Percentiles rank a stretch among this genome's conserved stretches.
Conservation (phyloP, 1,139 yeast species). For the Schwanniomyces etchellsii region DNA sequence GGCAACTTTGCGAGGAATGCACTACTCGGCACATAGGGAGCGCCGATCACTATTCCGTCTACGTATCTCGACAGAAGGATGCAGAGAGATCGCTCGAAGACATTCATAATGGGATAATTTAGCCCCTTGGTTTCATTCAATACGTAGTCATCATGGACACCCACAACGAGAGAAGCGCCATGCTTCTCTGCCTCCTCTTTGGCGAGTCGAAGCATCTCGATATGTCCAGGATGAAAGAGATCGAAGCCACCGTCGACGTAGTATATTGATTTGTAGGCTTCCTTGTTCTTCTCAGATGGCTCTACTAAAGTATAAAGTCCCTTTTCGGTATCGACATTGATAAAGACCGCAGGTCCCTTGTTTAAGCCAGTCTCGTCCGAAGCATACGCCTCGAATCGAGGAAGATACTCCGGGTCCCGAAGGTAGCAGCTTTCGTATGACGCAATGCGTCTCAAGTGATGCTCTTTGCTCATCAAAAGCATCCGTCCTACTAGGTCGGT, state of each 20-base stretch:
- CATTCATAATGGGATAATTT: slow-evolving; percentile 81
- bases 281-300: slow-evolving; percentile 19
- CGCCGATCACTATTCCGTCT: slow-evolving; percentile 68
- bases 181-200: slow-evolving; percentile 31
- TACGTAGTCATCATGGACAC: slow-evolving; percentile 59
- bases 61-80: slow-evolving; percentile 84
- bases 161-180: slow-evolving; percentile 53
- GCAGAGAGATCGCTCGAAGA: slow-evolving; percentile 79
- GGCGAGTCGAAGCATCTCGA: slow-evolving; percentile 55
- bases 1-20: slow-evolving; percentile 34
- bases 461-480: slow-evolving; percentile 55
- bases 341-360: slow-evolving; percentile 59
- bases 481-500: slow-evolving; percentile 94
- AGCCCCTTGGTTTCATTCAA: slow-evolving; percentile 58
- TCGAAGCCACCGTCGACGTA: slow-evolving; percentile 89
- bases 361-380: slow-evolving; percentile 58
- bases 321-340: slow-evolving; percentile 18
- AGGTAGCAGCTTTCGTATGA: slow-evolving; percentile 11
- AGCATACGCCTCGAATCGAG: slow-evolving; percentile 52
- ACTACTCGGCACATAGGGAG: slow-evolving; percentile 50
- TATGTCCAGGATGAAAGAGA: slow-evolving; percentile 90
- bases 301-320: slow-evolving; percentile 28
- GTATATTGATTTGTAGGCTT: slow-evolving; percentile 28
- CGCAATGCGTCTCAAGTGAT: slow-evolving; percentile 39
- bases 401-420: slow-evolving; percentile 22